Evolutionary conservation across 164 flowering plant species (phyloP).

Genomic region (Sedum album): DNA sequence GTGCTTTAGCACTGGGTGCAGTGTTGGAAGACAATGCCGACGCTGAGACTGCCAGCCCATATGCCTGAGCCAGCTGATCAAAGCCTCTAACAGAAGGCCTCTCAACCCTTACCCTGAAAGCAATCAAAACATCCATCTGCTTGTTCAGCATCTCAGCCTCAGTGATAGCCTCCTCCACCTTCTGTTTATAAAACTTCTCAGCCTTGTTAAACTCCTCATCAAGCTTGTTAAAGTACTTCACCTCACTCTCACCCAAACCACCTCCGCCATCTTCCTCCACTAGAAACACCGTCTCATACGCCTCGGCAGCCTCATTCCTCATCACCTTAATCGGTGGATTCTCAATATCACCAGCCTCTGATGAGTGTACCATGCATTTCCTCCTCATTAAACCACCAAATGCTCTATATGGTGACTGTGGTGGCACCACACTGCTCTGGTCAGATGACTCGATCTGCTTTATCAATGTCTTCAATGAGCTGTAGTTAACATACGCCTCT

Average conservation of each 20-base stretch:
- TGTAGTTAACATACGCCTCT: constrained; percentile 55
- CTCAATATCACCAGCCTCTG: constrained; percentile 13
- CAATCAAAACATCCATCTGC: constrained; percentile 39
- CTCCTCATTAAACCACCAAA: constrained; percentile 36
- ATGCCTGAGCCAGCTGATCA: constrained; percentile 23
- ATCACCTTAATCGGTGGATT: constrained; percentile 25
- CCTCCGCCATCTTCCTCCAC: constrained; percentile 20
- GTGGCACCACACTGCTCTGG: constrained; percentile 15
- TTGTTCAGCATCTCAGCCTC: constrained; percentile 27
- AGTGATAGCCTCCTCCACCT: constrained; percentile 27
- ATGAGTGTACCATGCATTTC: background rate
- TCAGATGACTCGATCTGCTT: constrained; percentile 26
- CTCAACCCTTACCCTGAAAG: constrained; percentile 30
- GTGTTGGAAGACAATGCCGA: constrained; percentile 21
- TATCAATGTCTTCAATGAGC: constrained; percentile 24
- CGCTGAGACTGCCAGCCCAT: constrained; percentile 20
- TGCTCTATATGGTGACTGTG: constrained; percentile 29
- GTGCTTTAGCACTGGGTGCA: constrained; percentile 20
- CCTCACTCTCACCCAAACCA: constrained; percentile 25
- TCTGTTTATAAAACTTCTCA: constrained; percentile 21
- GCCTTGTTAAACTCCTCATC: constrained; percentile 39
- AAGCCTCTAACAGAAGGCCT: constrained; percentile 17
- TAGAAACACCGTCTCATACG: constrained; percentile 24
- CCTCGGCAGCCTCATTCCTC: constrained; percentile 10
- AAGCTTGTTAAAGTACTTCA: constrained; percentile 20